Percentiles rank a stretch among this genome's conserved stretches.
These are phyloP conservation scores for Magnolia sinica DNA, from an alignment of 164 flowering plant genomes.

Conservation along the genomic window DNA sequence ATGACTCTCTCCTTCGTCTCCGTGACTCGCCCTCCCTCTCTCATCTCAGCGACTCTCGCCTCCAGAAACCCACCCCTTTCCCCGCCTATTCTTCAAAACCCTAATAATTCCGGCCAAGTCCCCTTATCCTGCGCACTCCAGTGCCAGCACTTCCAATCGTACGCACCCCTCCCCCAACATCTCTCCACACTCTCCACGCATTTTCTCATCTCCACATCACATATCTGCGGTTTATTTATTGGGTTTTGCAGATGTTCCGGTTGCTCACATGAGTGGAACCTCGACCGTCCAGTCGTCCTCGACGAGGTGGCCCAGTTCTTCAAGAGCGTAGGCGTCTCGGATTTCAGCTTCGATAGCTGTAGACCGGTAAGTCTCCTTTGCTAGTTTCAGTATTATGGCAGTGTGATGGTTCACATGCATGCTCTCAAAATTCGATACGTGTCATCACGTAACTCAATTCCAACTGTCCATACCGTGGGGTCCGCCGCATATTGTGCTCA, in stretches of 20 bases:
- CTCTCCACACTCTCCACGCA: neutral
- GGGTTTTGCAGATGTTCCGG: conserved; percentile 72
- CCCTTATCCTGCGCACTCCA: conserved; percentile 56
- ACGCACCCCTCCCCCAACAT: conserved; percentile 13
- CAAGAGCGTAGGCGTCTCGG: conserved; percentile 46
- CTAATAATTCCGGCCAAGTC: conserved; percentile 16
- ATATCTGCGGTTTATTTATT: neutral
- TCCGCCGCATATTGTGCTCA: no score
- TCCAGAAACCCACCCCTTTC: neutral
- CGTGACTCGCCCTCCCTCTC: neutral
- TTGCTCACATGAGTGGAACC: conserved; percentile 70
- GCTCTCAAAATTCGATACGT: neutral
- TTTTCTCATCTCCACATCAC: neutral
- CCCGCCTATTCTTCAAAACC: neutral
- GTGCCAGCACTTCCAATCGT: conserved; percentile 87
- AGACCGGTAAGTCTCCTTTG: conserved; percentile 43
- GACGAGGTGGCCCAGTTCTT: conserved; percentile 65
- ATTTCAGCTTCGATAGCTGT: conserved; percentile 64
- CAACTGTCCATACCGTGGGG: no score
- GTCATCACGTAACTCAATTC: no score
- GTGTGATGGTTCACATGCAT: neutral
- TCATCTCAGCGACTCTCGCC: neutral
- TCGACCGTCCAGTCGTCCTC: conserved; percentile 62
- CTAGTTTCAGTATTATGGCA: neutral
- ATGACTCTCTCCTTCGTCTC: neutral